Evolutionary conservation across 495 filamentous ascomycete genomes (phyloP), one percentile per base, ranked within the genome.

Genomic region (Sordaria brevicollis): DNA sequence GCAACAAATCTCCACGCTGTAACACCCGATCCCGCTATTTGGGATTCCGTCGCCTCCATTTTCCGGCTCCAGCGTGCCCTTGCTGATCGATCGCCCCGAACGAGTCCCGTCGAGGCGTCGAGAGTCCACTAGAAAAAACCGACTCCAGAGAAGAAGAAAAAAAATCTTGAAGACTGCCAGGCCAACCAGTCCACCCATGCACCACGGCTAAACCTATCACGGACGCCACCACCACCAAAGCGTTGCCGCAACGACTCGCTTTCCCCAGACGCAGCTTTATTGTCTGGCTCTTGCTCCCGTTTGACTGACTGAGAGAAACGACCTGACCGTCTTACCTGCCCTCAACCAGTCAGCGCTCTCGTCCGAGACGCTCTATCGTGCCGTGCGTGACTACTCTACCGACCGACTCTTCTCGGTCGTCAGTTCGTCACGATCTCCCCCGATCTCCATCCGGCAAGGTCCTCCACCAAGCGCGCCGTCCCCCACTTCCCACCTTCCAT

Each of bases 391-490:
- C 49, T 62, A 33, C 49, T 31, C 49, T 62, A 17, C 49, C 49
- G 25, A 17, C 49, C 49, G 25, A 62, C 25, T 62, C 13, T 21
- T 62, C 25, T 62, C 49, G 33, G 21, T 62, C 25, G 49, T n/a
- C n/a, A n/a, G 49, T 8, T 62, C n/a, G 25, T 62, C 49, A 62
- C 49, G 25, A 33, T 31, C 49, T 62, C 49, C 49, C n/a, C 49
- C 25, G 25, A 62, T 62, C 49, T 62, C 49, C 25, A 62, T 62
- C 49, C 49, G 49, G 49, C 49, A 62, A n/a, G n/a, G n/a, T 69
- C 73, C 37, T 69, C 70, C 67, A 36, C 74, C 66, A n/a, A n/a
- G 34, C 54, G 57, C 65, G 66, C 70, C 66, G 33, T 65, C 71
- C 65, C 54, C 65, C 43, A 39, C 69, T 72, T 57, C 71, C 67